These are phyloP conservation scores for Mimosa bimucronata DNA, from an alignment of 306 rosid species.

Conservation along the genomic window DNA sequence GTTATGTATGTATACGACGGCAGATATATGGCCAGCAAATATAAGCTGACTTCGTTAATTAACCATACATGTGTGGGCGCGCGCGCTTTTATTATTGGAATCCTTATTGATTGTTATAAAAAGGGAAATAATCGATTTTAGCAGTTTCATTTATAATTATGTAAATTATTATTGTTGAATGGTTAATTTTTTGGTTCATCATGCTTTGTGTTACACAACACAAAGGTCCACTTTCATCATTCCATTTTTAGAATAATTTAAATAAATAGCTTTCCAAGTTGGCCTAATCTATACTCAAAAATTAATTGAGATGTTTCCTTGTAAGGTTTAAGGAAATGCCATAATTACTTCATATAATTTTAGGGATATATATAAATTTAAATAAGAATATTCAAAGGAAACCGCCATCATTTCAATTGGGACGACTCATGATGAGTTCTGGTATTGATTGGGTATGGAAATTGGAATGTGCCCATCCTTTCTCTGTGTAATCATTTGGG, in stretches of 20 bases:
- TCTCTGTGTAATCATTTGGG: not conserved
- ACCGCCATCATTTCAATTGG: constrained; percentile 21
- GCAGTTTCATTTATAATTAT: not conserved
- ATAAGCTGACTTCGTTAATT: too few species aligned
- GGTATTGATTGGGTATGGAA: constrained; percentile 1
- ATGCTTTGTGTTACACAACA: not conserved
- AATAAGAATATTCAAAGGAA: constrained; percentile 16
- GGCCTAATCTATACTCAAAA: not conserved
- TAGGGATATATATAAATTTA: not conserved
- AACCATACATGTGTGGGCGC: too few species aligned
- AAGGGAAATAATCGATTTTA: not conserved
- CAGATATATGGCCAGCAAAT: not conserved
- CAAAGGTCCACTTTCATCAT: not conserved
- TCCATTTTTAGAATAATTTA: not conserved
- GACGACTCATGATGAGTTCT: not conserved
- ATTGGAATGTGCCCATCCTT: too few species aligned
- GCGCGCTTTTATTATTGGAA: not conserved
- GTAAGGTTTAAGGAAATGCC: not conserved
- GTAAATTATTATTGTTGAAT: not conserved
- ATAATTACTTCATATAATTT: constrained; percentile 14
- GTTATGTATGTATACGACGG: not conserved
- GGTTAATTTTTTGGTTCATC: not conserved
- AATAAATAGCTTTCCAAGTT: not conserved
- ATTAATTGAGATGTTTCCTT: not conserved
- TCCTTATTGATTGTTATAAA: constrained; percentile 15